Conservation (phyloP, 495 filamentous ascomycete genomes). For the Penicillium fimorum region DNA sequence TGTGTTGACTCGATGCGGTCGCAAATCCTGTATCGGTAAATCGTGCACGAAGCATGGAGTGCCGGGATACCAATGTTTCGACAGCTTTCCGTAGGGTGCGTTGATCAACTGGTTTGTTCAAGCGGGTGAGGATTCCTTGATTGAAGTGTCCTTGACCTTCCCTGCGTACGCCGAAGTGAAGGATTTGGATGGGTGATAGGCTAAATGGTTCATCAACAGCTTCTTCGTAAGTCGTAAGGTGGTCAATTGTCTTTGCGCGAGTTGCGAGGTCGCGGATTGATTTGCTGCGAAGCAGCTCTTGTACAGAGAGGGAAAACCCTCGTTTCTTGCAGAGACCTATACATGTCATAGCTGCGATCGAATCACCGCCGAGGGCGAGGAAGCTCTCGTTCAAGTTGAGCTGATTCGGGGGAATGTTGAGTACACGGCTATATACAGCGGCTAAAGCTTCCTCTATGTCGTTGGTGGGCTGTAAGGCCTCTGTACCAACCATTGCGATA, state of each 20-base stretch:
- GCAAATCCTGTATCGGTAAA: slow-evolving; percentile 40
- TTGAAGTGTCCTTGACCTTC: slow-evolving; percentile 69
- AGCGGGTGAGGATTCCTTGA: slow-evolving; percentile 62
- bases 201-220: slow-evolving; percentile 52
- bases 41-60: slow-evolving; percentile 73
- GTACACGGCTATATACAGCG: slow-evolving; percentile 51
- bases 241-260: slow-evolving; percentile 30
- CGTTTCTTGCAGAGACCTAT: slow-evolving; percentile 51
- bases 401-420: slow-evolving; percentile 46
- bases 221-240: slow-evolving; percentile 38
- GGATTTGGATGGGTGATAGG: slow-evolving; percentile 68
- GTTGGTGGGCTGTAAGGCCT: slow-evolving; percentile 26
- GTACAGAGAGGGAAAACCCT: slow-evolving; percentile 55
- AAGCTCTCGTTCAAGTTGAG: slow-evolving; percentile 59
- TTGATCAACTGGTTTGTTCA: slow-evolving; percentile 50
- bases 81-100: slow-evolving; percentile 52
- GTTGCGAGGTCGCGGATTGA: slow-evolving; percentile 45
- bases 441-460: slow-evolving; percentile 37
- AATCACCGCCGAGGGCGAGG: slow-evolving; percentile 65
- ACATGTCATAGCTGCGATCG: slow-evolving; percentile 68
- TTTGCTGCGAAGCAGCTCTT: slow-evolving; percentile 47
- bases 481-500: not conserved
- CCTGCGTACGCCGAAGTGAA: slow-evolving; percentile 60
- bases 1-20: slow-evolving; percentile 34
- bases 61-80: slow-evolving; percentile 58